Percentiles rank a stretch among this genome's conserved stretches.
Evolutionary conservation across 129 eudicot species (phyloP).

Genomic region (Arctium lappa): DNA sequence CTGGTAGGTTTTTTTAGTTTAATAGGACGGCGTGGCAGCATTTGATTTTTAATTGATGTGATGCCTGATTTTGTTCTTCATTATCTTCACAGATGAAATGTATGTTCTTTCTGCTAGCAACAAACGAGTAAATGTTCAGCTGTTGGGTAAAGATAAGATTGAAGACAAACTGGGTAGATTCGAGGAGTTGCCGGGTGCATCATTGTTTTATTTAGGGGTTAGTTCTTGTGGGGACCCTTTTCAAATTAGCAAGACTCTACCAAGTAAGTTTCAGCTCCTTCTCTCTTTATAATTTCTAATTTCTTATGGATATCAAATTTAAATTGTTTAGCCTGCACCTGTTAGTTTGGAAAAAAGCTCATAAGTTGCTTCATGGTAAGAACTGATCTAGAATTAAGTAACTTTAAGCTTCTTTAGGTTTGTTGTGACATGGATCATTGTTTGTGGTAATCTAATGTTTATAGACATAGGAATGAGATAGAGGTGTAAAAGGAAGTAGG

Average conservation of each 20-base stretch:
- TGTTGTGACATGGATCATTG: background rate
- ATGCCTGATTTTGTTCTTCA: background rate
- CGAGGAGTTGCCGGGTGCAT: conserved; percentile 76
- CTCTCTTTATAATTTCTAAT: background rate
- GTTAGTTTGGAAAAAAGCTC: background rate
- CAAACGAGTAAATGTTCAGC: conserved; percentile 65
- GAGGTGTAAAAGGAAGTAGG: background rate
- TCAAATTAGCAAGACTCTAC: conserved; percentile 45
- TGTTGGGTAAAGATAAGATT: conserved; percentile 80
- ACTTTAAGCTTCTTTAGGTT: background rate
- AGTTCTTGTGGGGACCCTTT: conserved; percentile 60
- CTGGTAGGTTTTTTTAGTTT: background rate
- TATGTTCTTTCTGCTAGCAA: conserved; percentile 86
- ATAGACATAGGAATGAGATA: background rate
- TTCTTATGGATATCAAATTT: background rate
- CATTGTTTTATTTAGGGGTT: conserved; percentile 83
- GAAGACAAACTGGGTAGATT: conserved; percentile 72
- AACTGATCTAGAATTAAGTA: background rate
- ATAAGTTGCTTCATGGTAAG: background rate
- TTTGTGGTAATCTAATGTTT: background rate
- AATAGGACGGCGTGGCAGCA: background rate
- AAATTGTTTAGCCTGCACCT: background rate
- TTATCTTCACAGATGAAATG: conserved; percentile 75
- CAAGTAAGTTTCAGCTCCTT: conserved; percentile 52
- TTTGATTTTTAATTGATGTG: background rate